Evolutionary conservation across 2,329 filamentous ascomycete species (phyloP).

Genomic region (Atkinsonella texensis): DNA sequence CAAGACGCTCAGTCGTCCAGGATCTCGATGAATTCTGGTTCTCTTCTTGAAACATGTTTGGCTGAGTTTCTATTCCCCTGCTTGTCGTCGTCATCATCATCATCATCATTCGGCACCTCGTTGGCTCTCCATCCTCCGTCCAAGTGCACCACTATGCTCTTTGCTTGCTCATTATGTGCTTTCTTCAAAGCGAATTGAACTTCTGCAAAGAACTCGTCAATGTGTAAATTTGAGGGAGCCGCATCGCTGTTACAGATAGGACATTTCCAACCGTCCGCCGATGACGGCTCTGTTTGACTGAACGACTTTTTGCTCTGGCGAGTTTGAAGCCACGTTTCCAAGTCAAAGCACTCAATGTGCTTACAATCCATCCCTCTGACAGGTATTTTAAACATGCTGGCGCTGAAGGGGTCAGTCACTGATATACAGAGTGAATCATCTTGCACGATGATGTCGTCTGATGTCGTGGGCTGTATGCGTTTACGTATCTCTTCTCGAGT

Average conservation of each 20-base stretch:
- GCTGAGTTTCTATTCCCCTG: not conserved
- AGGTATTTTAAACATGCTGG: slow-evolving; percentile 54
- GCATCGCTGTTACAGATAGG: slow-evolving; percentile 73
- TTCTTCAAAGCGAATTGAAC: slow-evolving; percentile 43
- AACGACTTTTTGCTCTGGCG: slow-evolving; percentile 34
- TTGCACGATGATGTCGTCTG: slow-evolving; percentile 50
- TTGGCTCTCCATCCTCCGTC: slow-evolving; percentile 23
- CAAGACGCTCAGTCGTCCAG: slow-evolving; percentile 12
- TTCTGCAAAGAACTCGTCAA: slow-evolving; percentile 61
- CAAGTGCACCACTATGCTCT: slow-evolving; percentile 16
- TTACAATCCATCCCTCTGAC: slow-evolving; percentile 57
- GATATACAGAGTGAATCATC: slow-evolving; percentile 44
- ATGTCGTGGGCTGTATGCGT: slow-evolving; percentile 24
- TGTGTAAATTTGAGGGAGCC: slow-evolving; percentile 54
- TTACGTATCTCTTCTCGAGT: slow-evolving; percentile 46
- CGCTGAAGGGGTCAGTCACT: slow-evolving; percentile 55
- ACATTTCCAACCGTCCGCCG: slow-evolving; percentile 70
- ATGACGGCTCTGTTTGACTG: slow-evolving; percentile 33
- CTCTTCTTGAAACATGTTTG: not conserved
- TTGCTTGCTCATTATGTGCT: slow-evolving; percentile 13
- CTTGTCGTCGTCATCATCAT: slow-evolving; percentile 8
- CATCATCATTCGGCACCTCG: slow-evolving; percentile 17
- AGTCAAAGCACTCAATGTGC: slow-evolving; percentile 84
- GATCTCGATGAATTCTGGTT: slow-evolving; percentile 15
- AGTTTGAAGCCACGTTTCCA: slow-evolving; percentile 66